Percentiles rank a stretch among this genome's conserved stretches.
Conservation (phyloP, 805 yeast species). For the Peterozyma toletana region DNA sequence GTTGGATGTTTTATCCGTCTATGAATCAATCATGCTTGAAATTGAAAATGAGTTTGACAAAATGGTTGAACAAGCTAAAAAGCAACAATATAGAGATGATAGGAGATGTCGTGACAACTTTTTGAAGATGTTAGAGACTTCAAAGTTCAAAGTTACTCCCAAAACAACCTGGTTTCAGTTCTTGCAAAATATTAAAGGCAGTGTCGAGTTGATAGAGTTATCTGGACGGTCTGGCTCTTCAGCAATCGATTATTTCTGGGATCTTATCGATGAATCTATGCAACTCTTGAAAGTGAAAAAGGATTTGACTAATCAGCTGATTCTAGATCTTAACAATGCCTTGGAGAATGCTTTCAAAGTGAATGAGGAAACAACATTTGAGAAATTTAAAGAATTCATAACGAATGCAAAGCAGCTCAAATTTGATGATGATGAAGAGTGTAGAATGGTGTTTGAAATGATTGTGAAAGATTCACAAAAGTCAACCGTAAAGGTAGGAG, state of each 20-base stretch:
- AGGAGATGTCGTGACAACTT: conserved; percentile 60
- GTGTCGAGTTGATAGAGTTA: conserved; percentile 48
- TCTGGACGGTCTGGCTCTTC: conserved; percentile 76
- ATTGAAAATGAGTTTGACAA: conserved; percentile 23
- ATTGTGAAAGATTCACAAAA: too few relatives aligned
- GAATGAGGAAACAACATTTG: too few relatives aligned
- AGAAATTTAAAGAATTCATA: too few relatives aligned
- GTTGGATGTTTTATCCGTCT: conserved; percentile 53
- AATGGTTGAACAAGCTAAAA: conserved; percentile 20
- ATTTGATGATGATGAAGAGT: too few relatives aligned
- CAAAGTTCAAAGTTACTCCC: conserved; percentile 34
- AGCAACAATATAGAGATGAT: conserved; percentile 45
- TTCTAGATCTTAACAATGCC: conserved; percentile 25
- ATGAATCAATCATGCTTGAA: conserved; percentile 25
- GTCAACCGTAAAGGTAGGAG: too few relatives aligned
- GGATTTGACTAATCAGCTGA: conserved; percentile 47
- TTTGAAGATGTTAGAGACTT: conserved; percentile 34
- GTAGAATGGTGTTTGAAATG: too few relatives aligned
- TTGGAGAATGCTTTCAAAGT: too few relatives aligned
- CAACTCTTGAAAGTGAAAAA: conserved; percentile 49
- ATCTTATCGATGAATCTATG: conserved; percentile 55
- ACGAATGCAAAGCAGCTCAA: too few relatives aligned
- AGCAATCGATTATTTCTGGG: conserved; percentile 73
- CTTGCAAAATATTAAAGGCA: conserved; percentile 41
- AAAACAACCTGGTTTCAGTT: conserved; percentile 56